Evolutionary conservation across 352 stramenopile species (phyloP), one percentile per base, ranked within the genome.

Genomic region (Phytophthora pistaciae): DNA sequence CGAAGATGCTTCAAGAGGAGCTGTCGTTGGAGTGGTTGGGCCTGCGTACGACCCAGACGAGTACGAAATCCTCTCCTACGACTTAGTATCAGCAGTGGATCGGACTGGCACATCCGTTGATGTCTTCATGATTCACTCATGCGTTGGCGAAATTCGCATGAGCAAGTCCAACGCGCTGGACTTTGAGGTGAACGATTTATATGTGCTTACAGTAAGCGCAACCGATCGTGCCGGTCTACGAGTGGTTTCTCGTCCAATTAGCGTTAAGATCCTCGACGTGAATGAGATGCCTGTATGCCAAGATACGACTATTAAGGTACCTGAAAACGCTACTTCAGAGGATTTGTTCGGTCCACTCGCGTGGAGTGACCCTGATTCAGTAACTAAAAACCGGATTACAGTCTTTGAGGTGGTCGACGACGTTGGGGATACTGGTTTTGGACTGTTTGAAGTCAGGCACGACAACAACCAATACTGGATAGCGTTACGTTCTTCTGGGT

Each of bases 91-190:
- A 20, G 68, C 70, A 13, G 56, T 62, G 2, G 74, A 90, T 54
- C 3, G 25, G 5, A 59, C 46, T 1, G 83, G 77, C 6, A 38
- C 60, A 2, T 79, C 79, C 1, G 77, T 90, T 0, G 75, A 91
- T 61, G 48, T 80, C 1, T 91, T 91, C 16, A 81, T 75, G 56
- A 75, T 91, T n/a, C 67, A 83, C 54, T 85, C 79, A 13, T 91
- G 83, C 42, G 73, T 85, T 60, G 83, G 81, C 48, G 79, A 89
- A 72, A 59, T 91, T 60, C 74, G 78, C 1, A 27, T 91, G 3
- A 68, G 70, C 16, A 64, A 60, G 3, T 67, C 80, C 14, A 64
- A 70, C 23, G 48, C 23, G 9, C 46, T 91, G 2, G 64, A 89
- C 52, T 89, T 70, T 29, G 83, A 91, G 60, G 38, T 38, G 9